Base-by-base conservation (phyloP, 2,329 filamentous ascomycete species). In the Harringtonia lauricola region DNA sequence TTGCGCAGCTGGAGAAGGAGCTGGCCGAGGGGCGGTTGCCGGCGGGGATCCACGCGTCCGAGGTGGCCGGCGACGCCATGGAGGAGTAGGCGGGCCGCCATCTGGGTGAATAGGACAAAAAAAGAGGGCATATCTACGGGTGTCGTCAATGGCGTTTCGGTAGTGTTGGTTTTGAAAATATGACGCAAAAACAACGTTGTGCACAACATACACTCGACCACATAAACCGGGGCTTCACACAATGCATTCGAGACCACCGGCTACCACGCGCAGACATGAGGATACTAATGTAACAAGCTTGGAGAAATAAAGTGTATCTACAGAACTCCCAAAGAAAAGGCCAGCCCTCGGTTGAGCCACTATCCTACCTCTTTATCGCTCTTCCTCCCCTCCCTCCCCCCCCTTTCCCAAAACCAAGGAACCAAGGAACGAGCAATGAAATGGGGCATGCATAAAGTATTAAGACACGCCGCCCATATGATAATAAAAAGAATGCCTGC, bases 1-100 rank as follows among this genome's bases (percentile, higher is more conserved):
- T 98, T 59, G 82, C 86, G 45, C 74, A 79, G 52, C 62, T 98
- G 58, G 92, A 98, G 69, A 94, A 90, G 68, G 86, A 92, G 63
- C 66, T 96, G 52, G 85, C 86, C 49, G 90, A 96, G 62, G 92
- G 92, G 2, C 72, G 85, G 57, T 72, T 96, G 61, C 90, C 90
- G 3, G 71, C 74, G 29, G 84, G 80, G 24, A 74, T 80, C 28
- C 68, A 75, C 30, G 69, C 67, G 37, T 19, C 41, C 14, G 45
- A 42, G 22, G 69, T 66, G 28, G 70, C 72, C 51, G 70, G 66
- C 34, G 71, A 74, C 51, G 64, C 62, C 14, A 82, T 81, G 78
- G 76, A 81, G 62, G 75, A 81, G 55, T 81, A 44, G 37, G n/a
- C 10, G 6, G 13, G 26, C 2, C n/a, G 31, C 14, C 3, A 30